Percentiles rank a stretch among this genome's conserved stretches.
Conservation (phyloP, 139 green algal species). For the Chloropicon primus region DNA sequence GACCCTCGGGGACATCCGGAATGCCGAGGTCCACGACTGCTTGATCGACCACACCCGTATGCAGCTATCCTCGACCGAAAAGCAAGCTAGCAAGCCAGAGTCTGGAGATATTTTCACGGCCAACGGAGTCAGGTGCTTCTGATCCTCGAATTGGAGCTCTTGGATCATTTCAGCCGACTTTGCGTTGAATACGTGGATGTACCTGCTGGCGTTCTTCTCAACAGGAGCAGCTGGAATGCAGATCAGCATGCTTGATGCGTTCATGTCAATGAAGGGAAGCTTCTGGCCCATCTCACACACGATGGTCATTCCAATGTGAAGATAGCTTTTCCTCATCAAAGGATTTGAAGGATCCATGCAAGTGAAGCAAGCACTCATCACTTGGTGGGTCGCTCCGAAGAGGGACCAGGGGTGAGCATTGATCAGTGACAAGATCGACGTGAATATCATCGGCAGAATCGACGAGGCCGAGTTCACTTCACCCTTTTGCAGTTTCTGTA, state of each 20-base stretch:
- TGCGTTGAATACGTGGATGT: not conserved
- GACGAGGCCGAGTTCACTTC: not conserved
- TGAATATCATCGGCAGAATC: not conserved
- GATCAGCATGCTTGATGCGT: not conserved
- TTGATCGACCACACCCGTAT: not conserved
- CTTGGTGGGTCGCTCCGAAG: not conserved
- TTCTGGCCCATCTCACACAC: not conserved
- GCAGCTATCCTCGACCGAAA: not conserved
- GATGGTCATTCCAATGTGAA: not conserved
- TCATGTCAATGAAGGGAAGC: not conserved
- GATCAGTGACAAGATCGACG: not conserved
- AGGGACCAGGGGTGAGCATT: not conserved
- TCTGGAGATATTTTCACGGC: not conserved
- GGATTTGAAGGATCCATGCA: not conserved
- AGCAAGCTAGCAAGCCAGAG: not conserved
- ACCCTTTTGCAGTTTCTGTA: not conserved
- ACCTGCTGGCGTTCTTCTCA: not conserved
- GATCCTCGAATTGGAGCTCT: not conserved
- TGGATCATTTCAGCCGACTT: not conserved
- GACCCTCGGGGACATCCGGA: not conserved
- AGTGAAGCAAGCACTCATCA: not conserved
- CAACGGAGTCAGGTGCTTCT: not conserved
- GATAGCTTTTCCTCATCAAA: not conserved
- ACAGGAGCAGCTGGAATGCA: not conserved
- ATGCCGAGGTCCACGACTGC: not conserved